These are phyloP conservation scores for Podospora australis DNA, from an alignment of 495 filamentous ascomycete genomes.

Conservation along the genomic window DNA sequence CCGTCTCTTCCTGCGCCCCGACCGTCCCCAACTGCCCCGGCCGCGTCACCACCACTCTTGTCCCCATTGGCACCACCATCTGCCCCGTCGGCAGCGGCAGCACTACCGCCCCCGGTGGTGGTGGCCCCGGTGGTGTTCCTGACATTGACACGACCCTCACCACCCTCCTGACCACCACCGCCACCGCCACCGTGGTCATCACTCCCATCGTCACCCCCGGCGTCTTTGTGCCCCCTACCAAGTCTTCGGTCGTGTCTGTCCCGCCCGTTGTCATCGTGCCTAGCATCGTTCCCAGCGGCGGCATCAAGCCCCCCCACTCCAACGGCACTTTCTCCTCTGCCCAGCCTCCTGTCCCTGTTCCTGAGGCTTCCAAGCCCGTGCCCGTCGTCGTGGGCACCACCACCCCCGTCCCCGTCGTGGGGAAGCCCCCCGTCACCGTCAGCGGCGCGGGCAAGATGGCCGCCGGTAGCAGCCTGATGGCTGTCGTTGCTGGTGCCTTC, in stretches of 20 bases:
- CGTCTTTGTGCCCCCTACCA: background rate
- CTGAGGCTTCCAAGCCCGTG: background rate
- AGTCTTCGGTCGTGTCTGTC: constrained; percentile 2
- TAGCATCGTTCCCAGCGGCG: background rate
- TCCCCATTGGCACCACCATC: constrained; percentile 55
- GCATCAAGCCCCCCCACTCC: background rate
- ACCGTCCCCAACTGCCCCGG: constrained; percentile 56
- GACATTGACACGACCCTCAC: constrained; percentile 4
- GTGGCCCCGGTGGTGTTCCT: background rate
- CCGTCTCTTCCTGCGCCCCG: constrained; percentile 52
- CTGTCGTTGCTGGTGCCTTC: background rate
- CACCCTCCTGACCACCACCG: constrained; percentile 2
- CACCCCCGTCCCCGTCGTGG: background rate
- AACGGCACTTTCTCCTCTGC: background rate
- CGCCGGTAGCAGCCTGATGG: background rate
- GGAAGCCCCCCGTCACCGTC: background rate
- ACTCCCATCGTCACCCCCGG: background rate
- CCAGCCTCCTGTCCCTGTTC: background rate
- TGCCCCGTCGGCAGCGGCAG: constrained; percentile 43
- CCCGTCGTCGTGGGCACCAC: background rate
- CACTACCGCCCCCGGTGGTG: constrained; percentile 19
- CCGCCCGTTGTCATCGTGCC: constrained; percentile 6
- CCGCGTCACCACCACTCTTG: constrained; percentile 47
- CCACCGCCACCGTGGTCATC: constrained; percentile 2
- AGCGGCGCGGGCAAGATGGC: constrained; percentile 3